These are phyloP conservation scores for Aspergillus taichungensis DNA, from an alignment of 495 filamentous ascomycete species.

Conservation along the genomic window DNA sequence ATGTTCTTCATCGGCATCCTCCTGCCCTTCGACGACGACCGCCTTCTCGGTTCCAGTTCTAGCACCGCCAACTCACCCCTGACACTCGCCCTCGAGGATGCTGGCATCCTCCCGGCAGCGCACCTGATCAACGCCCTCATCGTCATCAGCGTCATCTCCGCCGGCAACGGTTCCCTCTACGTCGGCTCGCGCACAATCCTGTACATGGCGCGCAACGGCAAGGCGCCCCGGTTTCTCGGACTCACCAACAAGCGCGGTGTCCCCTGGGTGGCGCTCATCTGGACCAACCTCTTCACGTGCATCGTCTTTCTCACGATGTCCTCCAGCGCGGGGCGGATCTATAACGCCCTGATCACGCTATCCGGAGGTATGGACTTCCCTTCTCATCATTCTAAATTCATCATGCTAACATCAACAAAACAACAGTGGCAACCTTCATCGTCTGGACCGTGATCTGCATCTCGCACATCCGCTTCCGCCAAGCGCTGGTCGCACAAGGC, in stretches of 20 bases:
- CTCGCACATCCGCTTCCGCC: constrained; percentile 59
- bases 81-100: constrained; percentile 59
- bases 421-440: constrained; percentile 54
- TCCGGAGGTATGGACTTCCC: constrained; percentile 27
- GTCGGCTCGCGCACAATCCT: constrained; percentile 57
- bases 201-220: constrained; percentile 55
- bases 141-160: constrained; percentile 59
- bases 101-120: constrained; percentile 56
- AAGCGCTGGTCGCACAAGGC: constrained; percentile 48
- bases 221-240: constrained; percentile 58
- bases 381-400: constrained; percentile 8
- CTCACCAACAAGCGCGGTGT: constrained; percentile 56
- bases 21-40: constrained; percentile 43
- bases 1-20: constrained; percentile 67
- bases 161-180: constrained; percentile 61
- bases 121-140: constrained; percentile 68
- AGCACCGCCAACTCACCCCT: constrained; percentile 62
- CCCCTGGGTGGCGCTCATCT: constrained; percentile 52
- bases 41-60: constrained; percentile 34
- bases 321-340: constrained; percentile 47
- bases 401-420: constrained; percentile 18
- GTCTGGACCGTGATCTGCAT: constrained; percentile 59
- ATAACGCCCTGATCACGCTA: constrained; percentile 33
- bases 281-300: constrained; percentile 56
- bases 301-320: constrained; percentile 59